Conservation (phyloP, 345 rosid species). For the Mallotus nudiflorus region DNA sequence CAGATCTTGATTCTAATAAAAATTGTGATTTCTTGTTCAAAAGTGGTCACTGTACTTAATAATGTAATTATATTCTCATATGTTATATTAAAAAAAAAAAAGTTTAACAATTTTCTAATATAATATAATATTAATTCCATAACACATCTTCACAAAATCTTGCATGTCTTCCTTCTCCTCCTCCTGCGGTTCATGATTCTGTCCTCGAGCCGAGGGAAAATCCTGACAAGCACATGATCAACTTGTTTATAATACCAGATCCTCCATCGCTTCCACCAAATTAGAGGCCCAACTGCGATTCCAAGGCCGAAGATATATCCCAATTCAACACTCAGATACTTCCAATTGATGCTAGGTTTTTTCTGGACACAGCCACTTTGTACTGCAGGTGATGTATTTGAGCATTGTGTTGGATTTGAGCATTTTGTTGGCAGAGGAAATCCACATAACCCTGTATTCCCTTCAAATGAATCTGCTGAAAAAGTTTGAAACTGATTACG, state of each 20-base stretch:
- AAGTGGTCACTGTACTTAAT: too few species aligned
- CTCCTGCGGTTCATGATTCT: background rate
- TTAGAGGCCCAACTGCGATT: too few species aligned
- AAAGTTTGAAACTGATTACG: conserved; percentile 16
- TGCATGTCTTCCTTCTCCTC: background rate
- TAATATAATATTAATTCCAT: too few species aligned
- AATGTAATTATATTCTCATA: too few species aligned
- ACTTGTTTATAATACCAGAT: conserved; percentile 1
- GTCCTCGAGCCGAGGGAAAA: background rate
- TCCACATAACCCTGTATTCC: conserved; percentile 19
- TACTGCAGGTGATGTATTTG: background rate
- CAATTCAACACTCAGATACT: too few species aligned
- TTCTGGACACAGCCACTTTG: background rate
- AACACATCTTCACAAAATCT: too few species aligned
- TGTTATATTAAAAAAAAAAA: too few species aligned
- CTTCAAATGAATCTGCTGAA: conserved; percentile 1
- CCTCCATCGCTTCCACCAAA: background rate
- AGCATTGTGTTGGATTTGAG: background rate
- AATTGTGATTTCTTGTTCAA: too few species aligned
- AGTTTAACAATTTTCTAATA: too few species aligned
- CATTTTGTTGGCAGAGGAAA: background rate
- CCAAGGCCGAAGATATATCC: too few species aligned
- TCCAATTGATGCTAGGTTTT: too few species aligned
- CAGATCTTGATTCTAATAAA: too few species aligned
- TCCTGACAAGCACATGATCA: conserved; percentile 2